Conservation (phyloP, 192 early-diverging fungal genomes). For the Mortierella claussenii region DNA sequence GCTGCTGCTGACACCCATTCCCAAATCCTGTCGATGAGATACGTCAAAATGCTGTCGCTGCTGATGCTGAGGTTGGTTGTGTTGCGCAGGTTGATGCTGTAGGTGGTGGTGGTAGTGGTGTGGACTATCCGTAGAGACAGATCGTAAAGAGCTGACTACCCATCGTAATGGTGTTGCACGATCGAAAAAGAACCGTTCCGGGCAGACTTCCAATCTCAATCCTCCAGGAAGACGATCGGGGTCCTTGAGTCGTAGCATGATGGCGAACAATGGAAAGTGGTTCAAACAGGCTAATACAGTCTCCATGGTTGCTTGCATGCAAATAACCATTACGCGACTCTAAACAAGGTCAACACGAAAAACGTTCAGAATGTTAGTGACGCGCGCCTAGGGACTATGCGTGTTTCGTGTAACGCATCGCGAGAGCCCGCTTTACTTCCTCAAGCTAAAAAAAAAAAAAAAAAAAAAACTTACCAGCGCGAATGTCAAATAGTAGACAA, state of each 20-base stretch:
- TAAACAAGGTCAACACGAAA: no score
- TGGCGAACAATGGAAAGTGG: slow-evolving; percentile 95
- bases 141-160: slow-evolving; percentile 32
- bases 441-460: background rate
- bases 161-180: slow-evolving; percentile 24
- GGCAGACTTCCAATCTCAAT: slow-evolving; percentile 36
- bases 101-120: slow-evolving; percentile 18
- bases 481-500: slow-evolving; percentile 94
- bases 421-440: no score
- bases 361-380: no score
- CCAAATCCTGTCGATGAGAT: background rate
- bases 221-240: slow-evolving; percentile 88
- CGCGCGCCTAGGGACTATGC: no score
- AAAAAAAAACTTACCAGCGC: slow-evolving; percentile 66
- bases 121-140: slow-evolving; percentile 3
- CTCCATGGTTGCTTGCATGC: slow-evolving; percentile 84
- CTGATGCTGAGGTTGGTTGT: slow-evolving; percentile 40
- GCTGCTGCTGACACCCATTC: background rate
- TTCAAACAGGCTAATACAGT: slow-evolving; percentile 90
- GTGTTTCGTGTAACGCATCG: no score
- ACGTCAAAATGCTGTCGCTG: slow-evolving; percentile 11
- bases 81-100: slow-evolving; percentile 14
- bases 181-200: slow-evolving; percentile 43
- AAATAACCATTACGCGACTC: slow-evolving; percentile 84
- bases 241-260: slow-evolving; percentile 90